A percentile compares a stretch with the other conserved stretches of the same genome.
phyloP scores from a whole-genome alignment of 2,329 filamentous ascomycete genomes.

The Arthrinium puccinioides region DNA sequence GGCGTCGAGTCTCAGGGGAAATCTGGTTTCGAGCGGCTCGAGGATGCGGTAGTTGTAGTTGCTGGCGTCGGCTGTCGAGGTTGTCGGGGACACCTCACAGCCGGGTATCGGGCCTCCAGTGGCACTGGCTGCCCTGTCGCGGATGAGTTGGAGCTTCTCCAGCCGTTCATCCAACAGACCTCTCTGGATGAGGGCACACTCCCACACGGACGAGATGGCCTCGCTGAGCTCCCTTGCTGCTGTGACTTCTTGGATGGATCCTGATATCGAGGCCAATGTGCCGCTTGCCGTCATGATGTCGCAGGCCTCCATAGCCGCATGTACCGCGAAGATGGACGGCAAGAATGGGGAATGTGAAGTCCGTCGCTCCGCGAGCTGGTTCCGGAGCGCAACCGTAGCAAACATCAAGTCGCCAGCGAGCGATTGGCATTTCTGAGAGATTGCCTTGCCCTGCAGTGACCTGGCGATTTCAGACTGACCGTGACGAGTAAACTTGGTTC shows the following conservation, averaged over 20 bases:
- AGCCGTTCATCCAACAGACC: neutral
- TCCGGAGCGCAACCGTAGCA: neutral
- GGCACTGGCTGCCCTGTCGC: neutral
- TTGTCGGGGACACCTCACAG: neutral
- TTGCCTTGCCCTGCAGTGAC: neutral
- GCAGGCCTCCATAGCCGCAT: conserved; percentile 2
- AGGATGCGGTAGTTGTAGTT: neutral
- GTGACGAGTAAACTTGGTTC: conserved; percentile 5
- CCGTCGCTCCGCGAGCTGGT: neutral
- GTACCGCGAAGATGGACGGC: conserved; percentile 1
- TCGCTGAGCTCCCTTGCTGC: conserved; percentile 1
- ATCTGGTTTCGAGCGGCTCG: conserved; percentile 1
- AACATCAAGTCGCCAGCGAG: conserved; percentile 4
- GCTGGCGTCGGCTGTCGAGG: neutral
- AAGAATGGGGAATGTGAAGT: neutral
- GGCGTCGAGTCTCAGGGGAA: neutral
- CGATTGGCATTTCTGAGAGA: neutral
- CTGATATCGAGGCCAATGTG: neutral
- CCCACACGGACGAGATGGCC: neutral
- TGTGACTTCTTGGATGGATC: conserved; percentile 3
- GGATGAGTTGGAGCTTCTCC: conserved; percentile 1
- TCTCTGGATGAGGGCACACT: neutral
- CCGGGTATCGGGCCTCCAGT: neutral
- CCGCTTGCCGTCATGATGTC: conserved; percentile 3
- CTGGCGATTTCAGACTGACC: conserved; percentile 2